phyloP scores from a whole-genome alignment of 106 monocot genomes.

The Allium fistulosum region DNA sequence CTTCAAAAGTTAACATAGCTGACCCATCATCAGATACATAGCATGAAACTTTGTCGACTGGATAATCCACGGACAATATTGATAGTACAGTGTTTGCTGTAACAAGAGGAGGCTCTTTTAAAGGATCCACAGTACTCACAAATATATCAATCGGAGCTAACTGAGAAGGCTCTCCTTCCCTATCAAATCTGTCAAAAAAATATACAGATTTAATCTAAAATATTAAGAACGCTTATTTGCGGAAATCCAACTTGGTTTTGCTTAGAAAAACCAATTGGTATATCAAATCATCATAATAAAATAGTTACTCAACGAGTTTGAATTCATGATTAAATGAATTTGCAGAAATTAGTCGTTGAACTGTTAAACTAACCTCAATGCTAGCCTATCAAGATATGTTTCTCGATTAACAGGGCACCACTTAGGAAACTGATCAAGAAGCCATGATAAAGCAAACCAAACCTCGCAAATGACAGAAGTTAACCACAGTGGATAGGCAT shows the following conservation, averaged over 20 bases:
- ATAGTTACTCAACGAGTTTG: no score
- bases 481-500: constrained; percentile 79
- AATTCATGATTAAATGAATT: no score
- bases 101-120: constrained; percentile 86
- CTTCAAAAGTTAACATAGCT: constrained; percentile 86
- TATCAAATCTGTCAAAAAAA: constrained; percentile 46
- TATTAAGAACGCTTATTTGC: no score
- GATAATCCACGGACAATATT: constrained; percentile 82
- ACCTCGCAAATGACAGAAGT: constrained; percentile 89
- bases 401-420: constrained; percentile 88
- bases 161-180: constrained; percentile 86
- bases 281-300: no score
- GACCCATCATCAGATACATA: constrained; percentile 97
- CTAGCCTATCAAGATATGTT: constrained; percentile 81
- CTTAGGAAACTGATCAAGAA: constrained; percentile 91
- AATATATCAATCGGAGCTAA: constrained; percentile 73
- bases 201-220: no score
- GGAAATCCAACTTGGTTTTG: no score
- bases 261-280: no score
- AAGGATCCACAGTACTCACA: constrained; percentile 90
- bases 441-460: constrained; percentile 93
- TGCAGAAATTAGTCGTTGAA: background rate
- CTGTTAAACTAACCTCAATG: constrained; percentile 3
- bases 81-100: constrained; percentile 89
- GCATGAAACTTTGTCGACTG: constrained; percentile 87